A percentile compares a stretch with the other conserved stretches of the same genome.
These are phyloP conservation scores for Puccinia horiana DNA, from an alignment of 1,284 basidiomycete species.

Conservation along the genomic window DNA sequence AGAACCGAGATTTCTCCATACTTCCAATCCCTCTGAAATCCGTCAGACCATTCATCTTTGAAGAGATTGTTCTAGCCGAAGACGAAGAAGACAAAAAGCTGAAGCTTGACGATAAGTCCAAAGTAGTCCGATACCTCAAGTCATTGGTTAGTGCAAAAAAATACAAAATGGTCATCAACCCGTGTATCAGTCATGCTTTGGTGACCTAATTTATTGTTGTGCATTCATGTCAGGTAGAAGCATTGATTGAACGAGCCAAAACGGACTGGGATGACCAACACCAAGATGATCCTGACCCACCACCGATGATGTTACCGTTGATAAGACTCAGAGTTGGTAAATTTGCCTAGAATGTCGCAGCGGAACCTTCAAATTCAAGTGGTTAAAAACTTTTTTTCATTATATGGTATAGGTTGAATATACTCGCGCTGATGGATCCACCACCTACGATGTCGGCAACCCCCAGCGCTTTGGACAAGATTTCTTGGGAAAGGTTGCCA, in stretches of 20 bases:
- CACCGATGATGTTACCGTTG: slow-evolving; percentile 75
- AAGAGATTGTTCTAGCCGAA: slow-evolving; percentile 74
- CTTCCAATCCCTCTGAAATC: slow-evolving; percentile 82
- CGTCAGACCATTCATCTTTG: slow-evolving; percentile 91
- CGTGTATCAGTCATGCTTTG: slow-evolving; percentile 27
- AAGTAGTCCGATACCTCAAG: slow-evolving; percentile 77
- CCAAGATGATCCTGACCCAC: slow-evolving; percentile 61
- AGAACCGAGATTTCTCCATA: slow-evolving; percentile 81
- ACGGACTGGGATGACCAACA: slow-evolving; percentile 78
- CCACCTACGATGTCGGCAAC: slow-evolving; percentile 84
- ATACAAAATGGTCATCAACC: not conserved
- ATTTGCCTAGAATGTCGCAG: not conserved
- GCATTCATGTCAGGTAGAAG: slow-evolving; percentile 66
- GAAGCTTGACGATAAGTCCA: slow-evolving; percentile 75
- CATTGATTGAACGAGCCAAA: slow-evolving; percentile 75
- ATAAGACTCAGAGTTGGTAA: slow-evolving; percentile 75
- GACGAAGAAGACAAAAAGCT: slow-evolving; percentile 68
- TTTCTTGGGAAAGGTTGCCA: slow-evolving; percentile 85
- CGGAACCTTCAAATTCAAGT: not conserved
- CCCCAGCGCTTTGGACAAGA: slow-evolving; percentile 95
- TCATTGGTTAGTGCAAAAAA: slow-evolving; percentile 63
- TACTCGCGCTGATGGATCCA: slow-evolving; percentile 62
- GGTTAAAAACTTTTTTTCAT: not conserved
- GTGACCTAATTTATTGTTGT: not conserved
- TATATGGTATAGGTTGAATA: slow-evolving; percentile 72